phyloP scores from a whole-genome alignment of 2,329 filamentous ascomycete species.

The Aspergillus versicolor region DNA sequence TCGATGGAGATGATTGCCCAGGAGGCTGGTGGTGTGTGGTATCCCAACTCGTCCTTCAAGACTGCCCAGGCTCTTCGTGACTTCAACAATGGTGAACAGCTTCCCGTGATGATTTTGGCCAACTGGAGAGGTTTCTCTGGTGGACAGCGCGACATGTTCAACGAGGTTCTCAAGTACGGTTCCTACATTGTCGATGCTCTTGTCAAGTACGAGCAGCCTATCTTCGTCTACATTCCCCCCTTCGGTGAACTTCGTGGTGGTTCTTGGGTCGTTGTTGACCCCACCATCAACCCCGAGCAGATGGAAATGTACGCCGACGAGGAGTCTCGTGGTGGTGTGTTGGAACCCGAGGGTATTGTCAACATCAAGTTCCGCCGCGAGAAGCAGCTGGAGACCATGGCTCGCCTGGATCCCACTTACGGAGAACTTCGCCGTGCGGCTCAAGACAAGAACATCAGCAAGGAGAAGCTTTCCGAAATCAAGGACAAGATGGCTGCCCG shows the following conservation, averaged over 20 bases:
- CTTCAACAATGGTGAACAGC: slow-evolving; percentile 98
- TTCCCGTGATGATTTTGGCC: slow-evolving; percentile 97
- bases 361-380: slow-evolving; percentile 99
- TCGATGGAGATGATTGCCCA: slow-evolving; percentile 93
- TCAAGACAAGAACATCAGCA: slow-evolving; percentile 63
- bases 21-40: slow-evolving; percentile 98
- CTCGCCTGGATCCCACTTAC: slow-evolving; percentile 83
- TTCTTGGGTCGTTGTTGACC: slow-evolving; percentile 98
- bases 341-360: slow-evolving; percentile 97
- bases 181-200: slow-evolving; percentile 98
- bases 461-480: slow-evolving; percentile 74
- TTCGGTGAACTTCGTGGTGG: slow-evolving; percentile 96
- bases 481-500: slow-evolving; percentile 81
- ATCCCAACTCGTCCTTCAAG: slow-evolving; percentile 99
- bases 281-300: slow-evolving; percentile 90
- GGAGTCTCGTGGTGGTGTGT: slow-evolving; percentile 91
- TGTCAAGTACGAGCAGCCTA: slow-evolving; percentile 96
- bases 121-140: slow-evolving; percentile 99
- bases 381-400: slow-evolving; percentile 96
- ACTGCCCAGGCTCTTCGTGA: slow-evolving; percentile 97
- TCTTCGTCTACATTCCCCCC: slow-evolving; percentile 98
- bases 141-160: slow-evolving; percentile 99
- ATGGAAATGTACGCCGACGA: slow-evolving; percentile 99
- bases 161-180: slow-evolving; percentile 98
- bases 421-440: slow-evolving; percentile 79